A percentile compares a stretch with the other conserved stretches of the same genome.
Evolutionary conservation across 495 filamentous ascomycete species (phyloP).

Genomic region (Aspergillus kassunensis): DNA sequence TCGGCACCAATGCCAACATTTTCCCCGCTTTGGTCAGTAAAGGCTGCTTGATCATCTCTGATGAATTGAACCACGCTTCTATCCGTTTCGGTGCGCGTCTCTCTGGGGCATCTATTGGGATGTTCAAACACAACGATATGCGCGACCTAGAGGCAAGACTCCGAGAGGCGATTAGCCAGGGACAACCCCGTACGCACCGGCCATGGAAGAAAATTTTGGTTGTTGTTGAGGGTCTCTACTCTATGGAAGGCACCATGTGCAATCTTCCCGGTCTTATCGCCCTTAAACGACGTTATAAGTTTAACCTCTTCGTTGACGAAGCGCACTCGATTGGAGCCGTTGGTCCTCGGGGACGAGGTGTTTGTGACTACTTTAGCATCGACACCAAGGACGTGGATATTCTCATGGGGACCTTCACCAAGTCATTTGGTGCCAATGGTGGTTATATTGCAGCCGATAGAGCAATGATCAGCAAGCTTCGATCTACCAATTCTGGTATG

Average conservation of each 20-base stretch:
- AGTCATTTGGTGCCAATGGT: conserved; percentile 97
- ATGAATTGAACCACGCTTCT: conserved; percentile 96
- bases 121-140: conserved; percentile 98
- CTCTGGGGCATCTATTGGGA: conserved; percentile 88
- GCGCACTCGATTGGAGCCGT: conserved; percentile 95
- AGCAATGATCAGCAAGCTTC: conserved; percentile 85
- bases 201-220: conserved; percentile 99
- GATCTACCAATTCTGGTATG: conserved; percentile 77
- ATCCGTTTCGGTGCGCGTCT: conserved; percentile 93
- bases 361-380: conserved; percentile 95
- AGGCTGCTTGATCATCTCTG: conserved; percentile 88
- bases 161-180: conserved; percentile 89
- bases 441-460: conserved; percentile 93
- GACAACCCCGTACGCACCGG: conserved; percentile 91
- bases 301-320: conserved; percentile 91
- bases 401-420: conserved; percentile 96
- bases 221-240: conserved; percentile 94
- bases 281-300: conserved; percentile 94
- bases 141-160: conserved; percentile 75
- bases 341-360: conserved; percentile 80
- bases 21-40: conserved; percentile 90
- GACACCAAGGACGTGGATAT: conserved; percentile 87
- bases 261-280: conserved; percentile 82
- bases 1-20: conserved; percentile 84
- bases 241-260: conserved; percentile 98